Evolutionary conservation across 768 basidiomycete species (phyloP).

Genomic region (Leccinum rimulosum): DNA sequence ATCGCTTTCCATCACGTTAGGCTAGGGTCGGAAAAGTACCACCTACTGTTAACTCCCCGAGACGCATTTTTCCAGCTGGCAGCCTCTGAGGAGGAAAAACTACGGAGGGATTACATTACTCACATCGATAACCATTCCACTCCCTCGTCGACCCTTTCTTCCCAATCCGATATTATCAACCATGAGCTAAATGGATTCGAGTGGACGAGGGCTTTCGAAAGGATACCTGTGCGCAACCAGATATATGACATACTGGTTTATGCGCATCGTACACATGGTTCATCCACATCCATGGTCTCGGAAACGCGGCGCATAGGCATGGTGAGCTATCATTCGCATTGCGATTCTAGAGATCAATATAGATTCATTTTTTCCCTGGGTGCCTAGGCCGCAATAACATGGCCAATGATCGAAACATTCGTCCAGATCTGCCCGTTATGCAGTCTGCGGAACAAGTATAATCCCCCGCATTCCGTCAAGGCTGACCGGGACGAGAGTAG

Average conservation of each 20-base stretch:
- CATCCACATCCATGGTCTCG: constrained; percentile 51
- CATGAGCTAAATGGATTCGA: constrained; percentile 29
- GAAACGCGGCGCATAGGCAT: constrained; percentile 58
- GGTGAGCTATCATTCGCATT: constrained; percentile 38
- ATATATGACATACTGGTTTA: constrained; percentile 69
- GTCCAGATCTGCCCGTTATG: constrained; percentile 57
- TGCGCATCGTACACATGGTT: constrained; percentile 58
- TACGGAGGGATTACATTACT: constrained; percentile 46
- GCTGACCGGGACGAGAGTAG: constrained; percentile 23
- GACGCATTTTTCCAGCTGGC: constrained; percentile 56
- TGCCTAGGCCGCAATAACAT: constrained; percentile 62
- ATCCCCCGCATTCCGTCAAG: constrained; percentile 20
- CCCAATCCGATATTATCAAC: constrained; percentile 19
- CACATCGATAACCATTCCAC: constrained; percentile 30
- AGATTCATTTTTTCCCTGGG: not conserved
- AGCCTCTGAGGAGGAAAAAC: constrained; percentile 47
- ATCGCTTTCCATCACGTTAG: constrained; percentile 56
- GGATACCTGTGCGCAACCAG: constrained; percentile 63
- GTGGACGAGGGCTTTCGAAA: constrained; percentile 48
- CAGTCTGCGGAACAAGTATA: constrained; percentile 41
- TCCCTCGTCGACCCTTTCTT: constrained; percentile 8
- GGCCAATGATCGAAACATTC: constrained; percentile 74
- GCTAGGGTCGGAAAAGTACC: constrained; percentile 56
- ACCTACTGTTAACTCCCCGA: constrained; percentile 57
- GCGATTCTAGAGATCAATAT: not conserved